Evolutionary conservation across 768 basidiomycete species (phyloP), one percentile per base, ranked within the genome.

Genomic region (Austroboletus eburneus): DNA sequence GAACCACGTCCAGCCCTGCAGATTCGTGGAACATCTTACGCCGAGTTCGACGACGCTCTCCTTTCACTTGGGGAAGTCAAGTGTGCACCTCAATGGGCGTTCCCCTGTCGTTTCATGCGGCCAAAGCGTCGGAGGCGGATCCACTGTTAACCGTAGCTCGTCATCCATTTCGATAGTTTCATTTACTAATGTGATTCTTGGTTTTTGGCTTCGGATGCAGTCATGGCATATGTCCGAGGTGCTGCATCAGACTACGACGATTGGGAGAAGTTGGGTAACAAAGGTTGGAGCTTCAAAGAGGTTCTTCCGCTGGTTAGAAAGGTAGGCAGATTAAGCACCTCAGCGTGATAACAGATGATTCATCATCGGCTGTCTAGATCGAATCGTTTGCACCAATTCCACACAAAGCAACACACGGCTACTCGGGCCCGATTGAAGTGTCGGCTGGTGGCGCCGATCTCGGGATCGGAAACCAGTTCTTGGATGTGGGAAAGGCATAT

Each of bases 101-200:
- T 12, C 45, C 7, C 13, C 45, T 4, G 34, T 55, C 13, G 49
- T 58, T 3, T 45, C 38, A 16, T 16, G 38, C 12, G 38, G 22
- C 7, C 23, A 24, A 1, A 56, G 51, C 17, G 55, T 87, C 5
- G 83, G 84, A 3, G 84, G 83, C 5, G 83, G 82, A 0, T 82
- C 81, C 0, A 66, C 46, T 30, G 34, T 59, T n/a, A 59, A 59
- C 27, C 50, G 58, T 58, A 22, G 45, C 57, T 34, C n/a, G n/a
- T 18, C 10, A 16, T 17, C 18, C 1, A 18, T 3, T 39, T 10
- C 30, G 29, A 13, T 32, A 3, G 5, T 10, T 16, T 7, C 18
- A 5, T 17, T 14, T 7, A 25, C 32, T 18, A 20, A 5, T 12
- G 16, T 29, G n/a, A n/a, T n/a, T n/a, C n/a, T 2, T 32, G 5